Evolutionary conservation across 176 grass and related monocot species (phyloP), one percentile per base, ranked within the genome.

Genomic region (Oryza rufipogon): DNA sequence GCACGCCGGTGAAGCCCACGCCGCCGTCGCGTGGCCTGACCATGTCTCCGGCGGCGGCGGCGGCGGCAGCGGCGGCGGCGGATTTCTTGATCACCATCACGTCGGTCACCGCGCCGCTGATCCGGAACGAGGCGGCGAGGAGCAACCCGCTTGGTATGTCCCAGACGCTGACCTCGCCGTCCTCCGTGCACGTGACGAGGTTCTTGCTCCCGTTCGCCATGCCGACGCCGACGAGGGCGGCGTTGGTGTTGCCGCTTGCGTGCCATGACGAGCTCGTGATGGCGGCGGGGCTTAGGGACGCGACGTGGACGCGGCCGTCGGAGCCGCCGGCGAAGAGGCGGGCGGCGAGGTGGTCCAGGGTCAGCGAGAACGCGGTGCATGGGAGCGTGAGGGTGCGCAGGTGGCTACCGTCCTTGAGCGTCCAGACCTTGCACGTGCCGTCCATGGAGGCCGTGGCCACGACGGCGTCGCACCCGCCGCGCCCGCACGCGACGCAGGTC

Each of bases 371-470:
- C 1, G 60, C 22, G 20, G 26, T 51, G 60, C 88, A 82, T 8
- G 83, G 66, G 54, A 81, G 75, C 3, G n/a, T n/a, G 14, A 90
- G 16, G 65, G 84, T 83, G 16, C 14, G 36, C 25, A 79, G 68
- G 28, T 11, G 54, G 48, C 10, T 0, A 6, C 85, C 41, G 22
- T 84, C 16, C 6, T 70, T 70, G 8, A 87, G 47, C 20, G 49
- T 79, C 89, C 89, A 84, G 3, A 90, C 13, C 68, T 87, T 90
- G 67, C 80, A 87, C 2, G 89, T 86, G 78, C 78, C 66, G 42
- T 90, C 78, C n/a, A 10, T 30, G 6, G 88, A 85, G 42, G 78
- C 74, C 15, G 78, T 82, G 1, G 74, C 72, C 15, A 86, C 5
- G 2, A 70, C 19, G 32, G 83, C 61, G n/a, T 68, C 70, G 80